phyloP scores from a whole-genome alignment of 352 stramenopile genomes.

The Peronospora belbahrii region DNA sequence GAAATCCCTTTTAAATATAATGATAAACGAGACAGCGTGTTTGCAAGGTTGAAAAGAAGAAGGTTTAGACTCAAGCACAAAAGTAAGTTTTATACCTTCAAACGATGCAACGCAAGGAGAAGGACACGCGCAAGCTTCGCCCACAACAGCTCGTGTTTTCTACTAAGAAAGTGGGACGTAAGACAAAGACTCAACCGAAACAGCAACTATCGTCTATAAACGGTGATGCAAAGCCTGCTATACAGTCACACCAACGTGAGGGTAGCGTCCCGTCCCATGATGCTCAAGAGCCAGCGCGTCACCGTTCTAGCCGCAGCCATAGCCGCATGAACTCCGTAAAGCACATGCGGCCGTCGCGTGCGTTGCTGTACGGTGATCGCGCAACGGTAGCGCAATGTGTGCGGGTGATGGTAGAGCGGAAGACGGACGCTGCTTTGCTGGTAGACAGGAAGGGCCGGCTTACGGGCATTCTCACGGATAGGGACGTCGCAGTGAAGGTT shows the following conservation, averaged over 20 bases:
- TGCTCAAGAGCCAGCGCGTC: conserved; percentile 5
- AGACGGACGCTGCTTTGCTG: conserved; percentile 90
- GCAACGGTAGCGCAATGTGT: conserved; percentile 69
- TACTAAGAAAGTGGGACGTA: conserved; percentile 45
- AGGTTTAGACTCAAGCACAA: not conserved
- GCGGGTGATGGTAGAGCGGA: conserved; percentile 80
- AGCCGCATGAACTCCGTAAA: conserved; percentile 36
- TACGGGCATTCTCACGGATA: conserved; percentile 94
- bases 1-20: conserved; percentile 5
- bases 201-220: conserved; percentile 1
- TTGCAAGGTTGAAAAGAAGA: conserved; percentile 15
- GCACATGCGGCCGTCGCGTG: conserved; percentile 51
- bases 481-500: conserved; percentile 91
- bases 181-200: conserved; percentile 24
- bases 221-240: conserved; percentile 1
- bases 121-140: conserved; percentile 17
- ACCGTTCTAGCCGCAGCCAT: conserved; percentile 20
- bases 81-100: not conserved
- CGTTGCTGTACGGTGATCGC: conserved; percentile 68
- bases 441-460: conserved; percentile 82
- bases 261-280: conserved; percentile 3
- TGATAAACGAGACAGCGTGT: conserved; percentile 2
- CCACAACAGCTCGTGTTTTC: conserved; percentile 54
- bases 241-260: conserved; percentile 4
- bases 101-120: conserved; percentile 25